phyloP scores from a whole-genome alignment of 305 asterid genomes.

The Ajuga reptans region DNA sequence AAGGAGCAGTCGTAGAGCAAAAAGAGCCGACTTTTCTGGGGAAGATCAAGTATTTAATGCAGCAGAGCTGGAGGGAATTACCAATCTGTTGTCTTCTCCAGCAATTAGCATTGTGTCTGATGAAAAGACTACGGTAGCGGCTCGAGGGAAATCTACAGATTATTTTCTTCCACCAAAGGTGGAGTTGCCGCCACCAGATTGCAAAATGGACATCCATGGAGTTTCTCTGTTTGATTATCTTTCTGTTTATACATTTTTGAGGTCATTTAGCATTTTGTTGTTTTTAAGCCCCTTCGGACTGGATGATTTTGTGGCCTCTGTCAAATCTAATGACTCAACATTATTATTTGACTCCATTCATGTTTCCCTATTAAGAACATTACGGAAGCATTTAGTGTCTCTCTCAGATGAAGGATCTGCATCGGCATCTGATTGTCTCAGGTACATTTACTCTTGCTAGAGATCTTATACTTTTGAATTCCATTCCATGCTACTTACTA shows the following conservation, averaged over 20 bases:
- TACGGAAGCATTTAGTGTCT: slow-evolving; percentile 68
- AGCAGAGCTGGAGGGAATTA: slow-evolving; percentile 29
- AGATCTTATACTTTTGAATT: slow-evolving; percentile 10
- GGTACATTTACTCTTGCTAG: slow-evolving; percentile 34
- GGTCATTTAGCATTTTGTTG: slow-evolving; percentile 72
- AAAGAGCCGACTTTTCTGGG: slow-evolving; percentile 31
- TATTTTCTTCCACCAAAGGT: slow-evolving; percentile 47
- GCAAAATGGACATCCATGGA: slow-evolving; percentile 46
- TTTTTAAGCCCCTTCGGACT: slow-evolving; percentile 82
- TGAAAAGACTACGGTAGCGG: slow-evolving; percentile 34
- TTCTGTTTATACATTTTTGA: slow-evolving; percentile 73
- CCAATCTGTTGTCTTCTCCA: slow-evolving; percentile 44
- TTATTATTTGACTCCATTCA: slow-evolving; percentile 67
- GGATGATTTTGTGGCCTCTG: slow-evolving; percentile 59
- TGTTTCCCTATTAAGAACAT: slow-evolving; percentile 58
- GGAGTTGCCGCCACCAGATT: slow-evolving; percentile 65
- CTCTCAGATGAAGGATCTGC: slow-evolving; percentile 54
- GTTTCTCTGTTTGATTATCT: slow-evolving; percentile 58
- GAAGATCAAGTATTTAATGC: slow-evolving; percentile 34
- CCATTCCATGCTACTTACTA: slow-evolving; percentile 20
- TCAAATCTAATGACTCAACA: slow-evolving; percentile 51
- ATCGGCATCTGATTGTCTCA: slow-evolving; percentile 63
- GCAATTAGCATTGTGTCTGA: slow-evolving; percentile 49
- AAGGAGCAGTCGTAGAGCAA: slow-evolving; percentile 82
- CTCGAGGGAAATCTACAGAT: slow-evolving; percentile 28